A percentile compares a stretch with the other conserved stretches of the same genome.
Conservation (phyloP, 1,284 basidiomycete species). For the Mycosarcoma mackinlayi region DNA sequence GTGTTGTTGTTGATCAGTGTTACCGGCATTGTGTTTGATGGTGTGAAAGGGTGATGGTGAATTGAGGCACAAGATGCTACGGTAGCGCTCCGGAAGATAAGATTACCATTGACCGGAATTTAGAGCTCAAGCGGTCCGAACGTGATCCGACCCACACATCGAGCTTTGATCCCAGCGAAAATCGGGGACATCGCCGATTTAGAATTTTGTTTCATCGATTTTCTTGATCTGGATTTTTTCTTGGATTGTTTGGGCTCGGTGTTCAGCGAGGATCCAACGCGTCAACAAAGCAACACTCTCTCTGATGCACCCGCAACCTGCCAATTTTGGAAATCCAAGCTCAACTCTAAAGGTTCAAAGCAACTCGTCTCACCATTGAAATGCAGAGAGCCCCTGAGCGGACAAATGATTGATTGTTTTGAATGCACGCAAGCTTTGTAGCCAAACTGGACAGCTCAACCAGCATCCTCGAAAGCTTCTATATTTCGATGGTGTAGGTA, state of each 20-base stretch:
- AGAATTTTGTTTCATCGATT: background rate
- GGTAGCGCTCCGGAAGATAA: background rate
- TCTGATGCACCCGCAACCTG: background rate
- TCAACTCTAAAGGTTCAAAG: too few relatives aligned
- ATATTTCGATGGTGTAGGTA: background rate
- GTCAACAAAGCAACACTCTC: background rate
- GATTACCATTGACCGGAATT: background rate
- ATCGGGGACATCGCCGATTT: background rate
- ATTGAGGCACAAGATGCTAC: background rate
- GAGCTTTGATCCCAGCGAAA: too few relatives aligned
- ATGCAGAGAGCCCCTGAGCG: conserved; percentile 32
- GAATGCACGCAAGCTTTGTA: conserved; percentile 9
- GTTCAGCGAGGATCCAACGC: conserved; percentile 17
- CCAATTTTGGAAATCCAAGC: conserved; percentile 4
- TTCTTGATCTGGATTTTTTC: too few relatives aligned
- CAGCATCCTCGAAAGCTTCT: background rate
- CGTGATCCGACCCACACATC: too few relatives aligned
- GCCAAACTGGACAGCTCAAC: conserved; percentile 37
- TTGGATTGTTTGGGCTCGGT: too few relatives aligned
- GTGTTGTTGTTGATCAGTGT: conserved; percentile 32
- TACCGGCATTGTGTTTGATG: conserved; percentile 25
- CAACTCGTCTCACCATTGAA: conserved; percentile 1
- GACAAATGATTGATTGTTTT: conserved; percentile 16
- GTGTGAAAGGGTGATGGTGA: background rate
- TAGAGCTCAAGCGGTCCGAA: background rate